Evolutionary conservation across 306 rosid species (phyloP).

Genomic region (Dalbergia oliveri): DNA sequence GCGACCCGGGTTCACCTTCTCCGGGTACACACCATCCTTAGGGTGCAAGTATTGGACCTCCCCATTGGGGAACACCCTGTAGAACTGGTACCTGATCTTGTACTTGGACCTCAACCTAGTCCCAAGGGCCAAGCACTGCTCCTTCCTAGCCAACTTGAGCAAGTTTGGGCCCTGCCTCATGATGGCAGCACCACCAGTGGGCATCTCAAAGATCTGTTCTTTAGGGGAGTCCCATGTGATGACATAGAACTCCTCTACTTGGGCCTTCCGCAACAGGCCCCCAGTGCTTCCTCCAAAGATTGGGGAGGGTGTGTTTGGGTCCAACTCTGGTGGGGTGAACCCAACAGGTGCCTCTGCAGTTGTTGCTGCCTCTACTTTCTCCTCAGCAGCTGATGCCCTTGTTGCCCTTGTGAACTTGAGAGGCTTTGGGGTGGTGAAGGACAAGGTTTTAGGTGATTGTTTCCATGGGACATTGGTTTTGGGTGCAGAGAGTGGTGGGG

Average conservation of each 20-base stretch:
- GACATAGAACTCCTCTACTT: constrained; percentile 92
- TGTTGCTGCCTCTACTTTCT: constrained; percentile 36
- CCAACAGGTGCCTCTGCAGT: constrained; percentile 79
- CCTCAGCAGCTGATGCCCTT: constrained; percentile 56
- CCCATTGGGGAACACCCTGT: constrained; percentile 97
- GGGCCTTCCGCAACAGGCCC: constrained; percentile 89
- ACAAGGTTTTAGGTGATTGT: constrained; percentile 54
- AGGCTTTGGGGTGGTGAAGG: constrained; percentile 65
- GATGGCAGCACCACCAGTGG: constrained; percentile 98
- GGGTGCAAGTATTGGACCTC: constrained; percentile 98
- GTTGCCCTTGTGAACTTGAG: constrained; percentile 50
- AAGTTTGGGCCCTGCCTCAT: constrained; percentile 95
- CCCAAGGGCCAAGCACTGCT: constrained; percentile 98
- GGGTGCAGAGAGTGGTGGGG: constrained; percentile 62
- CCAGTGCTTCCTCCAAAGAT: constrained; percentile 97
- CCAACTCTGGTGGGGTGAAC: constrained; percentile 88
- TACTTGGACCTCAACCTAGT: constrained; percentile 89
- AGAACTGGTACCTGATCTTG: constrained; percentile 97
- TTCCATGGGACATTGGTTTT: constrained; percentile 70
- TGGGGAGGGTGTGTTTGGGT: constrained; percentile 96
- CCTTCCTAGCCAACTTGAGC: constrained; percentile 90
- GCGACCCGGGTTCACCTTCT: constrained; percentile 96
- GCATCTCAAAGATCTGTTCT: constrained; percentile 98
- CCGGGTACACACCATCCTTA: constrained; percentile 97
- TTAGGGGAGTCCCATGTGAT: constrained; percentile 95